Evolutionary conservation across 768 basidiomycete genomes (phyloP).

Genomic region (Calocybe indica): DNA sequence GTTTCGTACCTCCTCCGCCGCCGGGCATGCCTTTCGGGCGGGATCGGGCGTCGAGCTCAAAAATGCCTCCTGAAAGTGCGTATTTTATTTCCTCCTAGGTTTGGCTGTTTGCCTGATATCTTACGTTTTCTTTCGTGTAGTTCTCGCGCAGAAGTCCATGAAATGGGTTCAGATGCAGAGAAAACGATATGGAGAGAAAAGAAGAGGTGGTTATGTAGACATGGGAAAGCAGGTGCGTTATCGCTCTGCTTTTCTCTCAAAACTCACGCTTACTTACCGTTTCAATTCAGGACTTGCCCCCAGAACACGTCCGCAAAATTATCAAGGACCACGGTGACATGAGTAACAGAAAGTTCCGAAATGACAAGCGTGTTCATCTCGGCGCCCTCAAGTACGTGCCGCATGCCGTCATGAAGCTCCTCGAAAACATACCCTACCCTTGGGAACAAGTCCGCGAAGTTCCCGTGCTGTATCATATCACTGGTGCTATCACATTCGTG

Average conservation of each 20-base stretch:
- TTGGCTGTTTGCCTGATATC: slow-evolving; percentile 7
- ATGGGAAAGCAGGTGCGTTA: slow-evolving; percentile 80
- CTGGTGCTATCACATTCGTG: slow-evolving; percentile 98
- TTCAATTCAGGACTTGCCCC: slow-evolving; percentile 72
- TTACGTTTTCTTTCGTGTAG: slow-evolving; percentile 20
- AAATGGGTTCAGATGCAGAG: slow-evolving; percentile 96
- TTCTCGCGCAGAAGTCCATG: slow-evolving; percentile 86
- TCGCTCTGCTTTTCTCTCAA: slow-evolving; percentile 8
- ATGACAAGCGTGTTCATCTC: slow-evolving; percentile 98
- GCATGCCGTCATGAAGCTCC: slow-evolving; percentile 97
- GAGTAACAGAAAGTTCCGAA: slow-evolving; percentile 98
- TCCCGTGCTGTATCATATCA: slow-evolving; percentile 97
- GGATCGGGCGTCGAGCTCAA: slow-evolving; percentile 33
- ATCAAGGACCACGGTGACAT: slow-evolving; percentile 99
- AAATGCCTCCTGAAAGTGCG: slow-evolving; percentile 43
- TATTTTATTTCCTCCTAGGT: slow-evolving; percentile 4
- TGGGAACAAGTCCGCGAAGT: slow-evolving; percentile 99
- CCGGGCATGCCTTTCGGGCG: slow-evolving; percentile 44
- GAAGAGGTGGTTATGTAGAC: slow-evolving; percentile 84
- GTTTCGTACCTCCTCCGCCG: slow-evolving; percentile 43
- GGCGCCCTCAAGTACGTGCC: slow-evolving; percentile 98
- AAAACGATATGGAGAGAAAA: slow-evolving; percentile 88
- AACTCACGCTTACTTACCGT: slow-evolving; percentile 15
- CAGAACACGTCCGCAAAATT: slow-evolving; percentile 98
- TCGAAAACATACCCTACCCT: slow-evolving; percentile 96